Evolutionary conservation across 441 rosid genomes (phyloP), one percentile per base, ranked within the genome.

Genomic region (Metrosideros polymorpha): DNA sequence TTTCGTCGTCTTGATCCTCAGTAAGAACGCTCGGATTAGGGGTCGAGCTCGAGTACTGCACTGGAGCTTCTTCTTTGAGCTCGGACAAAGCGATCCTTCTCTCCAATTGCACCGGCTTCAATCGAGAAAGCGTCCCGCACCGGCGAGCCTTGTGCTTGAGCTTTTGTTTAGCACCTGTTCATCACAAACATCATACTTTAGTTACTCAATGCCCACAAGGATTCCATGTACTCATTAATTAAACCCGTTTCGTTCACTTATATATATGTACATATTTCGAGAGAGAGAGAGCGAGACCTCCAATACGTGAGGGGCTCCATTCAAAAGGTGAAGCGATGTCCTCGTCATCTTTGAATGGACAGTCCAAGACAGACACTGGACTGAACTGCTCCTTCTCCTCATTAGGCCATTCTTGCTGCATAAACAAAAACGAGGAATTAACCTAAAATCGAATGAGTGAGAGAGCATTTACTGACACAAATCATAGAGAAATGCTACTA

Each of bases 281-380:
- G 27, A 85, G 17, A 22, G 47, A 6, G 54, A 82, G 24, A 86
- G 75, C 50, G 32, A 39, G 24, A 93, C 93, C 93, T 87, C 90
- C 93, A 19, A 86, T 47, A 53, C 50, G 75, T 27, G 84, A 84
- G 56, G 87, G 89, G 55, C 88, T 87, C 12, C 55, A 47, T 9
- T 86, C 88, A 83, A 90, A 90, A 71, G 92, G 88, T 83, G 93
- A 92, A 71, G 30, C 13, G 12, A n/a, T 86, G 42, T 92, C 91
- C 35, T 90, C 92, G 32, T 92, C 96, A 61, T 94, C 97, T 85
- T 92, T 89, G 86, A 94, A 93, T 57, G 97, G 95, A 83, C 92
- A 92, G 82, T 96, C 94, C 86, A 96, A 89, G n/a, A 95, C 92
- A 39, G 98, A 95, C 18, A 94, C 92, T 15, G 99, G 98, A 91